phyloP scores from a whole-genome alignment of 805 yeast genomes.

The Starmerella cellae region DNA sequence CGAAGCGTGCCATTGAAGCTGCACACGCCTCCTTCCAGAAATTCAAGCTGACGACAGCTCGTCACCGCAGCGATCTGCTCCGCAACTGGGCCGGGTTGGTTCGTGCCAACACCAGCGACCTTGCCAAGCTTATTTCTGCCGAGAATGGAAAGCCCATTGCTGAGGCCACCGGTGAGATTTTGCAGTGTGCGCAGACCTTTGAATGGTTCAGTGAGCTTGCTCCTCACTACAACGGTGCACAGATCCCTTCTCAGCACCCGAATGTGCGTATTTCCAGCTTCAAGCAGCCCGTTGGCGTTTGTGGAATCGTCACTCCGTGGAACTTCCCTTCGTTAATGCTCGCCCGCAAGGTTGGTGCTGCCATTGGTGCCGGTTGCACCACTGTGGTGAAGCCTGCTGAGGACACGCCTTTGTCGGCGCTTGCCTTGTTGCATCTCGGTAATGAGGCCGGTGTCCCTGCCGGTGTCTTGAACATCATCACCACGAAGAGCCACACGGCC shows the following conservation, averaged over 20 bases:
- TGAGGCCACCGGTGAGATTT: constrained; percentile 61
- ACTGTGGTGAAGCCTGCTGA: constrained; percentile 64
- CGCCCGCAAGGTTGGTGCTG: constrained; percentile 61
- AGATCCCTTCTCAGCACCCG: constrained; percentile 42
- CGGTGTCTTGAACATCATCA: constrained; percentile 53
- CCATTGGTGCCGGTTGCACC: constrained; percentile 69
- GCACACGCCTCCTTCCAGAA: constrained; percentile 42
- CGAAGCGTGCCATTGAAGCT: constrained; percentile 39
- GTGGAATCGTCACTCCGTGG: constrained; percentile 74
- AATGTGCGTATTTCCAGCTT: constrained; percentile 40
- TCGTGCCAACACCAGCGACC: constrained; percentile 46
- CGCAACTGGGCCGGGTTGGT: constrained; percentile 41
- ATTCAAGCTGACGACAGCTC: constrained; percentile 42
- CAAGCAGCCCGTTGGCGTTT: constrained; percentile 70
- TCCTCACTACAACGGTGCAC: constrained; percentile 55
- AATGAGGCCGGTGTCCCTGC: constrained; percentile 58
- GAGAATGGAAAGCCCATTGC: constrained; percentile 66
- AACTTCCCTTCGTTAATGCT: constrained; percentile 75
- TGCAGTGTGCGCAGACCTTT: constrained; percentile 59
- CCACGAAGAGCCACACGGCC: constrained; percentile 29
- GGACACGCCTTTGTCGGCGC: constrained; percentile 62
- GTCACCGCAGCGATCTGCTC: constrained; percentile 43
- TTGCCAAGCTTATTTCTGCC: constrained; percentile 48
- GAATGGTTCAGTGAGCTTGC: constrained; percentile 81
- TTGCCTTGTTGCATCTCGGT: constrained; percentile 49